These are phyloP conservation scores for Penicillium ochrochloron DNA, from an alignment of 495 filamentous ascomycete species.

Conservation along the genomic window DNA sequence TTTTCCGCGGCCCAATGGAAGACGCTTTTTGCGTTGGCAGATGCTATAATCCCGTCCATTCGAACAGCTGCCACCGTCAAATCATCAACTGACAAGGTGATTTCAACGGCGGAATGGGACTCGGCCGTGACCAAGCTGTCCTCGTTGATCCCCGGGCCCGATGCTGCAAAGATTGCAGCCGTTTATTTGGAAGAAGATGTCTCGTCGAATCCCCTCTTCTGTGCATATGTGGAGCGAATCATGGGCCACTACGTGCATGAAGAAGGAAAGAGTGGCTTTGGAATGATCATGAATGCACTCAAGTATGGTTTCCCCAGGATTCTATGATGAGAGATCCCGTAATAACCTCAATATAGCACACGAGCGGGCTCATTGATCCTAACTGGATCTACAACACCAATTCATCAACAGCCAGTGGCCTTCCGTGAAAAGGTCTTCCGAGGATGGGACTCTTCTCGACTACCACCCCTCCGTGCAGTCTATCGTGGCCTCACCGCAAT, in stretches of 20 bases:
- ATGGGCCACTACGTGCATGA: constrained; percentile 48
- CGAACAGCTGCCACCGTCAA: constrained; percentile 33
- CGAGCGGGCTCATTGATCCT: constrained; percentile 68
- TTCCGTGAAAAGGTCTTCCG: constrained; percentile 65
- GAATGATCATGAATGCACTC: constrained; percentile 55
- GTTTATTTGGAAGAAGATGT: constrained; percentile 56
- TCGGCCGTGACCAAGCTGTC: constrained; percentile 36
- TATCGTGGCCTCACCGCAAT: constrained; percentile 60
- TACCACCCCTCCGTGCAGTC: constrained; percentile 60
- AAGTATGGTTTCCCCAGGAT: constrained; percentile 46
- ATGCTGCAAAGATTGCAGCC: constrained; percentile 36
- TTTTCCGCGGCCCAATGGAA: constrained; percentile 59
- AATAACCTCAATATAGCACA: constrained; percentile 53
- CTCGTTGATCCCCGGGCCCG: constrained; percentile 33
- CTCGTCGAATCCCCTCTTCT: constrained; percentile 53
- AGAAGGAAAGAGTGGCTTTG: constrained; percentile 54
- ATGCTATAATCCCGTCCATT: constrained; percentile 59
- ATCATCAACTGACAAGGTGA: constrained; percentile 35
- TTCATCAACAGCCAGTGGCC: constrained; percentile 65
- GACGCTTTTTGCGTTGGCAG: constrained; percentile 58
- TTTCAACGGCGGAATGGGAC: constrained; percentile 44
- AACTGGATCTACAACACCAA: constrained; percentile 65
- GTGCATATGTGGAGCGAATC: constrained; percentile 47
- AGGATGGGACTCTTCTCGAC: constrained; percentile 60
- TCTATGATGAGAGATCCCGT: background rate